These are phyloP conservation scores for Zea luxurians DNA, from an alignment of 176 grass and related monocot species.

Conservation along the genomic window DNA sequence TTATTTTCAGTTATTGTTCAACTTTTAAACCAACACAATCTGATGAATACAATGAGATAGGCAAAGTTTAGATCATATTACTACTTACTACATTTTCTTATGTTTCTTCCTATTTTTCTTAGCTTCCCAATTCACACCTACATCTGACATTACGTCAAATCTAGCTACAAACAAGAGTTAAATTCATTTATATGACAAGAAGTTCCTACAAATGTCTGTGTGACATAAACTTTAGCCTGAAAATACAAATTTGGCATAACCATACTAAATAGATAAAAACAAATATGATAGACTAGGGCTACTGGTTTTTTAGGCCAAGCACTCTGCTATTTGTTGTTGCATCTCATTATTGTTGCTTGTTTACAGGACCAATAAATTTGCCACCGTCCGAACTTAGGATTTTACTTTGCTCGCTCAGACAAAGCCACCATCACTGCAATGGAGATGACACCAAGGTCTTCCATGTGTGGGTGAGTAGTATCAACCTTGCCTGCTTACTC, in stretches of 20 bases:
- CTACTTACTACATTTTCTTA: not conserved
- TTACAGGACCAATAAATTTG: conserved; percentile 78
- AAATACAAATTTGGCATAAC: not conserved
- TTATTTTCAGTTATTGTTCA: too few species aligned
- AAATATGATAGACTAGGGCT: not conserved
- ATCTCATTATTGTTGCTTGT: not conserved
- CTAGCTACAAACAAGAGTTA: not conserved
- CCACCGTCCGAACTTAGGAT: conserved; percentile 80
- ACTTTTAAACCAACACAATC: conserved; percentile 46
- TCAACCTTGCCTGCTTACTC: too few species aligned
- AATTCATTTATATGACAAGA: not conserved
- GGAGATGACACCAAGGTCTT: conserved; percentile 37
- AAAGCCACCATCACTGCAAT: conserved; percentile 52
- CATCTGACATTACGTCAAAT: too few species aligned
- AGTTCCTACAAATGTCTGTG: not conserved
- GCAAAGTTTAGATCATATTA: conserved; percentile 24
- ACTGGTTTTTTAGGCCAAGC: not conserved
- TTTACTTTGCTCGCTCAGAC: conserved; percentile 78
- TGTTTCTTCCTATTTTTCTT: not conserved
- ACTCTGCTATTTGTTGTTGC: not conserved
- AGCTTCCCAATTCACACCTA: too few species aligned
- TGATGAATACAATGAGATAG: conserved; percentile 82
- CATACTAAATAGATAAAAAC: not conserved
- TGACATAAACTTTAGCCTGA: not conserved
- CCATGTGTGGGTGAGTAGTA: too few species aligned